These are phyloP conservation scores for Polygonum aviculare DNA, from an alignment of 148 eudicot species.

Conservation along the genomic window DNA sequence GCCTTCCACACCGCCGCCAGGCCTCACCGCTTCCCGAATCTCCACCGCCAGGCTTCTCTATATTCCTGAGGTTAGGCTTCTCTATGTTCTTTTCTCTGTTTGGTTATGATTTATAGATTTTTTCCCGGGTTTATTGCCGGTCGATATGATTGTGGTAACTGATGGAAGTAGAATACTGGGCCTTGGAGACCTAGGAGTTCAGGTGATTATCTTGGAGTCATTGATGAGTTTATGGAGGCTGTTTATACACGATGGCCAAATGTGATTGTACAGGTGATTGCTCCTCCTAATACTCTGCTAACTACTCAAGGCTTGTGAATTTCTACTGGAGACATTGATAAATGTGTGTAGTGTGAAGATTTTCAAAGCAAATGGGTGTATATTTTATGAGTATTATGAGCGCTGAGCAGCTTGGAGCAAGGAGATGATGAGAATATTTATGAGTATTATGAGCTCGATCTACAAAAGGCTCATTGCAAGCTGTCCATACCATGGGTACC, in stretches of 20 bases:
- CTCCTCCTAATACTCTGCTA: slow-evolving; percentile 7
- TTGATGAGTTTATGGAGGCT: slow-evolving; percentile 97
- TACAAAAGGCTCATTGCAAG: too few species aligned
- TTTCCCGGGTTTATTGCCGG: slow-evolving; percentile 34
- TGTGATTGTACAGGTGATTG: slow-evolving; percentile 80
- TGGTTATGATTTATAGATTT: neutral
- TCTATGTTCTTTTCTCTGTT: neutral
- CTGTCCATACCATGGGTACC: too few species aligned
- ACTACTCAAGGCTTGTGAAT: neutral
- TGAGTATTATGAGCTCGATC: too few species aligned
- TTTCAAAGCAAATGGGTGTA: slow-evolving; percentile 99
- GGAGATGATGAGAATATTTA: too few species aligned
- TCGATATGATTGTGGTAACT: slow-evolving; percentile 98
- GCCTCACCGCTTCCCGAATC: too few species aligned
- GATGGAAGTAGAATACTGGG: slow-evolving; percentile 99
- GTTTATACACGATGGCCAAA: slow-evolving; percentile 96
- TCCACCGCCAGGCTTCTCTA: too few species aligned
- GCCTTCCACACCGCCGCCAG: too few species aligned
- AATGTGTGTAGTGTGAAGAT: slow-evolving; percentile 80
- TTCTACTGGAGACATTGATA: neutral
- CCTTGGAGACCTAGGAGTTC: slow-evolving; percentile 91
- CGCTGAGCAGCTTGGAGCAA: too few species aligned
- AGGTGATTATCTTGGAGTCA: slow-evolving; percentile 83
- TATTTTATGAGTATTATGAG: too few species aligned
- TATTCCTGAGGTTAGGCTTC: too few species aligned